Evolutionary conservation across 345 rosid genomes (phyloP).

Genomic region (sweet orange (Citrus sinensis)): DVS_A1.0 CM039168.1:676001-676500

Average conservation of each 20-base stretch:
- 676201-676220: not conserved
- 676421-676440: not conserved
- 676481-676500: not conserved
- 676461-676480: no score
- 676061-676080: slow-evolving; percentile 68
- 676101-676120: slow-evolving; percentile 65
- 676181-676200: not conserved
- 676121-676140: not conserved
- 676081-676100: slow-evolving; percentile 75
- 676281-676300: no score
- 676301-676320: not conserved
- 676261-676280: not conserved
- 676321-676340: not conserved
- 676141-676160: not conserved
- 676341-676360: not conserved
- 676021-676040: slow-evolving; percentile 96
- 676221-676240: not conserved
- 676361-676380: no score
- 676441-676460: not conserved
- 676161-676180: not conserved
- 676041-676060: slow-evolving; percentile 94
- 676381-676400: no score
- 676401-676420: no score
- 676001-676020: slow-evolving; percentile 93
- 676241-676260: not conserved